Percentiles rank a stretch among this genome's conserved stretches.
Evolutionary conservation across 164 flowering plant species (phyloP).

Genomic region (Magnolia changhungtana): DNA sequence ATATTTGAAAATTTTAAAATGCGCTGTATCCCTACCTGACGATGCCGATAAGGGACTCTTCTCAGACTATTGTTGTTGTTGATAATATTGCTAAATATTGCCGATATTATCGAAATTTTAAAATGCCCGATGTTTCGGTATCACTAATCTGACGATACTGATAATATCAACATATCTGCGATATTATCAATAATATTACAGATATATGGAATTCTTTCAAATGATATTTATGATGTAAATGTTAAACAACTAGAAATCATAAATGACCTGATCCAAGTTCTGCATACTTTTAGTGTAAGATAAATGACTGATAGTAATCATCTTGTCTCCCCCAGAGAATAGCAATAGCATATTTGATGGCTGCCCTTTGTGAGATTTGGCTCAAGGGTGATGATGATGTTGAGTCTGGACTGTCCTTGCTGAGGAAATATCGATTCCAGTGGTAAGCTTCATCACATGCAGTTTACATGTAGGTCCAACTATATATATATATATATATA

Average conservation of each 20-base stretch:
- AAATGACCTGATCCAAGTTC: not conserved
- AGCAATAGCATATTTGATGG: slow-evolving; percentile 57
- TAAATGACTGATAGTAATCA: not conserved
- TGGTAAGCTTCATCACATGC: slow-evolving; percentile 28
- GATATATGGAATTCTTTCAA: too few relatives aligned
- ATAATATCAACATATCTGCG: too few relatives aligned
- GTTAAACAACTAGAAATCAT: not conserved
- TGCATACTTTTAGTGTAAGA: not conserved
- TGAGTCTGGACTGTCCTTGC: slow-evolving; percentile 33
- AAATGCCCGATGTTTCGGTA: too few relatives aligned
- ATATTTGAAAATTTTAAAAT: too few relatives aligned
- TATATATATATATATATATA: too few relatives aligned
- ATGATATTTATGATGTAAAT: not conserved
- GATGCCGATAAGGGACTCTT: too few relatives aligned
- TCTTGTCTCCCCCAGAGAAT: slow-evolving; percentile 49
- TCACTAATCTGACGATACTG: too few relatives aligned
- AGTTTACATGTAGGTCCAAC: not conserved
- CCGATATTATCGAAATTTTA: too few relatives aligned
- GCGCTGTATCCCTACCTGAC: too few relatives aligned
- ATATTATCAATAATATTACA: too few relatives aligned
- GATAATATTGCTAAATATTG: too few relatives aligned
- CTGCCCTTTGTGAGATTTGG: slow-evolving; percentile 80
- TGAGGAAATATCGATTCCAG: slow-evolving; percentile 50
- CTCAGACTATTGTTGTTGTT: too few relatives aligned
- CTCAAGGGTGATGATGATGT: slow-evolving; percentile 41